phyloP scores from a whole-genome alignment of 1,284 basidiomycete genomes.

The Leccinum solheimii region DNA sequence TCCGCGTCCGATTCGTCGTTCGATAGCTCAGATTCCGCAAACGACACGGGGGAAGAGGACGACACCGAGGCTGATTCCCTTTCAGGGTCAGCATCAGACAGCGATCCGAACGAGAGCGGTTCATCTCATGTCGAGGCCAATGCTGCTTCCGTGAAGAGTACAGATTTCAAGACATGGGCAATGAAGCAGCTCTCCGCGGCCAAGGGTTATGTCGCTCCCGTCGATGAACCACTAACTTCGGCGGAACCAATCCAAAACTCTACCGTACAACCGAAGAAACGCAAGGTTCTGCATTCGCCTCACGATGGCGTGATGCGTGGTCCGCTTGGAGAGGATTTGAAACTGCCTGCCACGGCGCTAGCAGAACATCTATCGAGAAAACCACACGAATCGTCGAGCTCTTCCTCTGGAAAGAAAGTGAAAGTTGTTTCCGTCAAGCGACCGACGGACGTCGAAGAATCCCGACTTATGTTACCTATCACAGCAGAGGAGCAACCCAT shows the following conservation, averaged over 20 bases:
- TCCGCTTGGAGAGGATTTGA: conserved; percentile 66
- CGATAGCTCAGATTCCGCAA: conserved; percentile 73
- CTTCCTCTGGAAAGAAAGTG: conserved; percentile 11
- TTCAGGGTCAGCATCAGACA: conserved; percentile 11
- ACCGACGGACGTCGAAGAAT: conserved; percentile 73
- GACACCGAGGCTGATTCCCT: conserved; percentile 11
- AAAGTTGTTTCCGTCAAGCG: conserved; percentile 69
- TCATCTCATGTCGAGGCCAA: conserved; percentile 11
- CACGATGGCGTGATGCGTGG: conserved; percentile 52
- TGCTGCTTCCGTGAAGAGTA: conserved; percentile 35
- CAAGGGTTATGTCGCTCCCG: conserved; percentile 46
- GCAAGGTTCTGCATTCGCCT: conserved; percentile 37
- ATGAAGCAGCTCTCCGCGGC: conserved; percentile 65
- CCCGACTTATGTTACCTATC: conserved; percentile 84
- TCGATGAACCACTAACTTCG: conserved; percentile 10
- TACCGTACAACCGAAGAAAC: conserved; percentile 43
- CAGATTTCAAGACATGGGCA: conserved; percentile 86
- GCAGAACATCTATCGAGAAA: conserved; percentile 47
- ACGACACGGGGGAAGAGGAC: conserved; percentile 48
- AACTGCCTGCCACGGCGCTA: conserved; percentile 62
- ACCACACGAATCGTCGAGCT: conserved; percentile 26
- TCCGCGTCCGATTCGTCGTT: conserved; percentile 63
- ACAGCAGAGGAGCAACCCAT: conserved; percentile 93
- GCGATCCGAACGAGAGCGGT: conserved; percentile 13
- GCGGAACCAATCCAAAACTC: conserved; percentile 14